Conservation (phyloP, 768 basidiomycete genomes). For the Psilocybe cyanescens region DNA sequence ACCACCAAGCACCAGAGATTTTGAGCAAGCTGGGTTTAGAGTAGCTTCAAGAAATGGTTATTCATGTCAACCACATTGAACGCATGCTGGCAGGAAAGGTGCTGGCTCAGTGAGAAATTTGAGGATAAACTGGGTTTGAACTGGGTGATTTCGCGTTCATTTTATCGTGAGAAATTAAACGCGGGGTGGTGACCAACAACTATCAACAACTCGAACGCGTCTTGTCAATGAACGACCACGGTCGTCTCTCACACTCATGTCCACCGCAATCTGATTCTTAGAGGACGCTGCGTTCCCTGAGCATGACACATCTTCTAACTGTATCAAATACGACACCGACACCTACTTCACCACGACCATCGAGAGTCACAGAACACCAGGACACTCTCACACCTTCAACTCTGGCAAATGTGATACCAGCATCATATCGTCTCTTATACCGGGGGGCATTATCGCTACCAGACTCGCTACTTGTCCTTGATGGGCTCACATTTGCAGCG, state of each 20-base stretch:
- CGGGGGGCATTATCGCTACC: conserved; percentile 76
- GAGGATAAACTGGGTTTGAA: too few relatives aligned
- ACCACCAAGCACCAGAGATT: too few relatives aligned
- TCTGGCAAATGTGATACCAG: background rate
- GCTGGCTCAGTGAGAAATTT: too few relatives aligned
- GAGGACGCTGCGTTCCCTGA: background rate
- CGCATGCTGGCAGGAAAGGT: too few relatives aligned
- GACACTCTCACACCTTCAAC: background rate
- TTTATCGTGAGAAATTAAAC: conserved; percentile 12
- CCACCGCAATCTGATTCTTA: too few relatives aligned
- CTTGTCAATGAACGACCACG: background rate
- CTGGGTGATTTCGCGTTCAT: background rate
- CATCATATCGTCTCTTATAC: conserved; percentile 61
- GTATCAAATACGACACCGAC: conserved; percentile 1
- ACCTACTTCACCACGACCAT: background rate
- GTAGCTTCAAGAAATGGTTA: too few relatives aligned
- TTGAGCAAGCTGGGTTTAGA: too few relatives aligned
- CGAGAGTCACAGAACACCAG: background rate
- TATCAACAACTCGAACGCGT: conserved; percentile 13
- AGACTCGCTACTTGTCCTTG: conserved; percentile 72
- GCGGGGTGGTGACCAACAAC: conserved; percentile 12
- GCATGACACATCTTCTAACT: background rate
- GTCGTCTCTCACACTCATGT: background rate
- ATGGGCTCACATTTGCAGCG: conserved; percentile 73
- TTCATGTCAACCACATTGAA: too few relatives aligned